A percentile compares a stretch with the other conserved stretches of the same genome.
Evolutionary conservation across 495 filamentous ascomycete genomes (phyloP).

Genomic region (Barbatosphaeria neglecta): DNA sequence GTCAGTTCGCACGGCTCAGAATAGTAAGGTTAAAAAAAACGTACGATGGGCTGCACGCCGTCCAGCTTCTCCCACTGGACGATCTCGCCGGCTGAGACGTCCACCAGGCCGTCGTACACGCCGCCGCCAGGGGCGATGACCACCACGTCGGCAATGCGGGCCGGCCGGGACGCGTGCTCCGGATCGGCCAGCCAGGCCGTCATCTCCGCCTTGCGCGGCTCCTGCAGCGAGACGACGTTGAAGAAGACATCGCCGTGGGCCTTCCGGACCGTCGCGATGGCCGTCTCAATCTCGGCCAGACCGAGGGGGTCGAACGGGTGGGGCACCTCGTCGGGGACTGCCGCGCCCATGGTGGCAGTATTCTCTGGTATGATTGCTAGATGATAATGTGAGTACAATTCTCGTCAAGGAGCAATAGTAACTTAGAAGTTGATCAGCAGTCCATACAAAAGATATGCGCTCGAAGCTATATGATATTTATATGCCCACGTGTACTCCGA

Average conservation of each 20-base stretch:
- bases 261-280: constrained; percentile 57
- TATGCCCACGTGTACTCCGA: too few species aligned
- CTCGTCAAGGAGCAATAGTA: too few species aligned
- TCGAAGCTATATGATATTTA: too few species aligned
- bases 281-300: constrained; percentile 63
- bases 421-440: too few species aligned
- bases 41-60: constrained; percentile 72
- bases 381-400: too few species aligned
- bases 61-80: constrained; percentile 64
- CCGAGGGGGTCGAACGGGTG: constrained; percentile 84
- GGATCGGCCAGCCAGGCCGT: constrained; percentile 64
- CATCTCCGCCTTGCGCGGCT: constrained; percentile 85
- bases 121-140: constrained; percentile 70
- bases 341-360: constrained; percentile 11
- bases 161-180: constrained; percentile 48
- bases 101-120: constrained; percentile 77
- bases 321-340: constrained; percentile 7
- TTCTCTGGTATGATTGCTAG: not conserved
- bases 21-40: constrained; percentile 5
- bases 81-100: constrained; percentile 61
- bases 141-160: constrained; percentile 71
- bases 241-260: constrained; percentile 64
- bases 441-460: too few species aligned
- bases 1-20: constrained; percentile 1
- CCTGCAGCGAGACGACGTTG: constrained; percentile 81